These are phyloP conservation scores for Boletus pseudopeckii DNA, from an alignment of 768 basidiomycete genomes.

Conservation along the genomic window DNA sequence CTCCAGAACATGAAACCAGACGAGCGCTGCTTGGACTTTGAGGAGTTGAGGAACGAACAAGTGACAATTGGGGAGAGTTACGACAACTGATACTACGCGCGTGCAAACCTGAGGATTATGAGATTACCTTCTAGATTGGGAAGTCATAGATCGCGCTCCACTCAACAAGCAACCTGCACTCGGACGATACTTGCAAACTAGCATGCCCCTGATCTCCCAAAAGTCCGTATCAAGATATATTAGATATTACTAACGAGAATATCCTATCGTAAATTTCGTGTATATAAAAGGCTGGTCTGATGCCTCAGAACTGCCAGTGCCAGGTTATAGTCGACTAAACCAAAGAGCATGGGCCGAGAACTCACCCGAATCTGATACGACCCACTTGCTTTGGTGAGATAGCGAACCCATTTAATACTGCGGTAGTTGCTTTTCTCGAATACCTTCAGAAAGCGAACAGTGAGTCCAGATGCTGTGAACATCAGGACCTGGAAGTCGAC, in stretches of 20 bases:
- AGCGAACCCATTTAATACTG: slow-evolving; percentile 94
- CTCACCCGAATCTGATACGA: slow-evolving; percentile 91
- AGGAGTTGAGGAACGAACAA: slow-evolving; percentile 6
- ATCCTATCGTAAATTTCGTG: slow-evolving; percentile 26
- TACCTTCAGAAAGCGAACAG: slow-evolving; percentile 96
- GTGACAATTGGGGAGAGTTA: slow-evolving; percentile 20
- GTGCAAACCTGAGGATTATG: slow-evolving; percentile 3
- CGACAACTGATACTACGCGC: slow-evolving; percentile 10
- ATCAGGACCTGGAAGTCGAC: slow-evolving; percentile 99
- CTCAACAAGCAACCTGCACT: neutral
- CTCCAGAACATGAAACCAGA: slow-evolving; percentile 46
- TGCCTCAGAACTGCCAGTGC: slow-evolving; percentile 26
- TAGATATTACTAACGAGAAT: slow-evolving; percentile 25
- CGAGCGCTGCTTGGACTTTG: slow-evolving; percentile 14
- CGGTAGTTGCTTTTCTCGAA: slow-evolving; percentile 96
- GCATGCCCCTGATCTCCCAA: slow-evolving; percentile 5
- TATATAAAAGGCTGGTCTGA: slow-evolving; percentile 15
- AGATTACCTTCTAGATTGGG: slow-evolving; percentile 28
- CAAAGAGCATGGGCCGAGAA: slow-evolving; percentile 12
- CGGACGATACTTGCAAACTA: neutral
- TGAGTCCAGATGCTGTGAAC: slow-evolving; percentile 95
- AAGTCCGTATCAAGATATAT: slow-evolving; percentile 20
- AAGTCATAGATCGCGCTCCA: slow-evolving; percentile 6
- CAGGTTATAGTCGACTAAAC: neutral
- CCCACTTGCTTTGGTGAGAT: slow-evolving; percentile 91